Percentiles rank a stretch among this genome's conserved stretches.
Evolutionary conservation across 164 flowering plant genomes (phyloP).

Genomic region (Piper betle): DNA sequence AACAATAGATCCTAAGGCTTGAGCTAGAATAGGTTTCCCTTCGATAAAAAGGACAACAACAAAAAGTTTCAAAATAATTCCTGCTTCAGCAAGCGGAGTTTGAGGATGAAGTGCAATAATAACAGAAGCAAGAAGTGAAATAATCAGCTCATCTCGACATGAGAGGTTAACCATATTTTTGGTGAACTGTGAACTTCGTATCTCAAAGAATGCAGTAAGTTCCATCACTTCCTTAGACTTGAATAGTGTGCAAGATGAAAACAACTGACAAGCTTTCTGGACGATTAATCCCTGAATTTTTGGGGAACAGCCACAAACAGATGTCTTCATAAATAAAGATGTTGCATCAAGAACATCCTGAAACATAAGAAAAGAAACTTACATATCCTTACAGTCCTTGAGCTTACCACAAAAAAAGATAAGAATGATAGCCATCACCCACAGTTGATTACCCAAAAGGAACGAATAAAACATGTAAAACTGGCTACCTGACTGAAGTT

Average conservation of each 20-base stretch:
- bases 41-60: slow-evolving; percentile 19
- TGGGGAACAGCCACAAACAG: slow-evolving; percentile 46
- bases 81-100: slow-evolving; percentile 39
- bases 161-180: slow-evolving; percentile 14
- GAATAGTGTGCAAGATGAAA: slow-evolving; percentile 27
- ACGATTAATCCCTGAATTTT: slow-evolving; percentile 45
- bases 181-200: slow-evolving; percentile 14
- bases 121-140: slow-evolving; percentile 68
- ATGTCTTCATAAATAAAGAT: slow-evolving; percentile 50
- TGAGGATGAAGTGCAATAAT: slow-evolving; percentile 56
- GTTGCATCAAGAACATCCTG: slow-evolving; percentile 62
- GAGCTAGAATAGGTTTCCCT: slow-evolving; percentile 69
- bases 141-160: slow-evolving; percentile 49
- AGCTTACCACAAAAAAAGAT: too few species aligned
- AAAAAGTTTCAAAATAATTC: slow-evolving; percentile 30
- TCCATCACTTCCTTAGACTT: slow-evolving; percentile 15
- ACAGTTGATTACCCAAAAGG: background rate
- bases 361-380: background rate
- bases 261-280: slow-evolving; percentile 39
- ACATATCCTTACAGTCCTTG: background rate
- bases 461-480: background rate
- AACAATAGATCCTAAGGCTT: slow-evolving; percentile 82
- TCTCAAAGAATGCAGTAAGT: slow-evolving; percentile 6
- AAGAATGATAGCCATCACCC: background rate
- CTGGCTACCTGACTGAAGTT: slow-evolving; percentile 25